A percentile compares a stretch with the other conserved stretches of the same genome.
These are phyloP conservation scores for Diplodia intermedia DNA, from an alignment of 2,329 filamentous ascomycete species.

Conservation along the genomic window DNA sequence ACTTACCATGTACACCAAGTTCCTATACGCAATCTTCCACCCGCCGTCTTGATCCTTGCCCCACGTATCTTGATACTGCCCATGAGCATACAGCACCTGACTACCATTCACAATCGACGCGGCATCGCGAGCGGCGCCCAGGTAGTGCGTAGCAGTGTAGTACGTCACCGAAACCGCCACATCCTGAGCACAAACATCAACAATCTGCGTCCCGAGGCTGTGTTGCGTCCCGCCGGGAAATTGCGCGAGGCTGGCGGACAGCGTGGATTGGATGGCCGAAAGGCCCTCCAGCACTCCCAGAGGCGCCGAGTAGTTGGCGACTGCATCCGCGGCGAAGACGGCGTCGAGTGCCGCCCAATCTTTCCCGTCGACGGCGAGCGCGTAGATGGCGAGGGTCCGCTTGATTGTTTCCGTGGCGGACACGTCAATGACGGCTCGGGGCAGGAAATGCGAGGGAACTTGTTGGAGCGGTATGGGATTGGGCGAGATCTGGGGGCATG, in stretches of 20 bases:
- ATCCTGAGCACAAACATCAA: neutral
- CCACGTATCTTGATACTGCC: constrained; percentile 23
- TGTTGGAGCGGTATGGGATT: neutral
- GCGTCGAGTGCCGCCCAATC: constrained; percentile 34
- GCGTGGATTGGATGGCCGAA: constrained; percentile 18
- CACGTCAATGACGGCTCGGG: neutral
- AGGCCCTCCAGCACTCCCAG: constrained; percentile 31
- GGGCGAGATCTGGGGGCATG: neutral
- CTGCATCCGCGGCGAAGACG: constrained; percentile 34
- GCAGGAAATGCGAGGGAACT: neutral
- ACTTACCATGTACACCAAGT: constrained; percentile 30
- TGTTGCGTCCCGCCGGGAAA: constrained; percentile 23
- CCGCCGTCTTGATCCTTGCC: neutral
- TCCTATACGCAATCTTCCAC: constrained; percentile 16
- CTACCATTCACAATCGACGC: constrained; percentile 1
- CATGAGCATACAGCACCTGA: constrained; percentile 10
- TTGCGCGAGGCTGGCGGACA: constrained; percentile 18
- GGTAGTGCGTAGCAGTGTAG: constrained; percentile 29
- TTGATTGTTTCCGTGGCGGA: constrained; percentile 30
- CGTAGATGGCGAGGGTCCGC: constrained; percentile 35
- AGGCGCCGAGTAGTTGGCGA: constrained; percentile 36
- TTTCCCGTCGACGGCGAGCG: constrained; percentile 36
- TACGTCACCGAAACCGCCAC: constrained; percentile 12
- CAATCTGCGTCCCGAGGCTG: neutral
- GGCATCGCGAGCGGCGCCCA: neutral